These are phyloP conservation scores for Fusarium cyanostomum DNA, from an alignment of 2,329 filamentous ascomycete genomes.

Conservation along the genomic window DNA sequence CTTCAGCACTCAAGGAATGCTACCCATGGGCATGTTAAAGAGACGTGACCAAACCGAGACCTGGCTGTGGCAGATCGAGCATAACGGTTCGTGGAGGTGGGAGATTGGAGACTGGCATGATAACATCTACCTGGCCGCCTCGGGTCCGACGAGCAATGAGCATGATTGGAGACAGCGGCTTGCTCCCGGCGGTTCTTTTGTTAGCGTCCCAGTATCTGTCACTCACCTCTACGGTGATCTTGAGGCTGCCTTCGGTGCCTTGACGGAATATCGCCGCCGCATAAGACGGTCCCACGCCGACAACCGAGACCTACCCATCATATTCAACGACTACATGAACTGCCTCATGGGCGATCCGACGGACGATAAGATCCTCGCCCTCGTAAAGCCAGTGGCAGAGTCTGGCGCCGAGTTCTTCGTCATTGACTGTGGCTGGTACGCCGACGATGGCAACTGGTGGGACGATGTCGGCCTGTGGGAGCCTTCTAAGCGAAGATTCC, in stretches of 20 bases:
- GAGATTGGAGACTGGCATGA: constrained; percentile 50
- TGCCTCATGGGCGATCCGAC: constrained; percentile 51
- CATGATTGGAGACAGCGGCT: constrained; percentile 44
- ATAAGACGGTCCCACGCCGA: constrained; percentile 45
- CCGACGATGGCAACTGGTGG: constrained; percentile 50
- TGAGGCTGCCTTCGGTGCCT: constrained; percentile 39
- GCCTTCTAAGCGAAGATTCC: constrained; percentile 46
- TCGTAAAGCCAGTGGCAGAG: constrained; percentile 44
- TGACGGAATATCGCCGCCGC: constrained; percentile 45
- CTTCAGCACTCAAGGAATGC: constrained; percentile 43
- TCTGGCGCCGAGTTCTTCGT: constrained; percentile 50
- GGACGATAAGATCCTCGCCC: constrained; percentile 44
- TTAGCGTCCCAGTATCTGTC: constrained; percentile 39
- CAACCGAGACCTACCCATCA: constrained; percentile 43
- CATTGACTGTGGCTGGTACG: constrained; percentile 51
- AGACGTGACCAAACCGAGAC: constrained; percentile 34
- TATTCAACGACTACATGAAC: constrained; percentile 54
- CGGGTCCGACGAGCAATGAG: constrained; percentile 41
- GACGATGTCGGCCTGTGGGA: constrained; percentile 49
- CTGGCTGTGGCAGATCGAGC: constrained; percentile 50
- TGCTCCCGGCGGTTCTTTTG: constrained; percentile 37
- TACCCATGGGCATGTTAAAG: constrained; percentile 46
- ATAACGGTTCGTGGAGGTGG: constrained; percentile 50
- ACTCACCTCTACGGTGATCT: constrained; percentile 33
- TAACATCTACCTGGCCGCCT: constrained; percentile 43